Conservation (phyloP, 306 rosid species). For the Urtica urens region DNA sequence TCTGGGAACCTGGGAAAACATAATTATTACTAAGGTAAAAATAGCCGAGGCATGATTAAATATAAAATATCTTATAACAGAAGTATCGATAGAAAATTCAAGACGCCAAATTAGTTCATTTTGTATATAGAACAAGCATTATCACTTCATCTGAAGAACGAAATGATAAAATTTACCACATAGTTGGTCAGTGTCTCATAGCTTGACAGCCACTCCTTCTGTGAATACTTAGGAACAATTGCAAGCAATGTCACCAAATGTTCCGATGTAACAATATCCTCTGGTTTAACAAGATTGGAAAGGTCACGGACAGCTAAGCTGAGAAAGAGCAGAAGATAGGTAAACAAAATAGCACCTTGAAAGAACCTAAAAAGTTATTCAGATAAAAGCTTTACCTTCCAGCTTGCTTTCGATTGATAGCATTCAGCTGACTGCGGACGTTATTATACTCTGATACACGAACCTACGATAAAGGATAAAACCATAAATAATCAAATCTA, state of each 20-base stretch:
- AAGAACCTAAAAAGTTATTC: background rate
- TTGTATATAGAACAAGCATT: constrained; percentile 8
- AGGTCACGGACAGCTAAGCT: constrained; percentile 95
- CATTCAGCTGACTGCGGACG: constrained; percentile 75
- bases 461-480: constrained; percentile 39
- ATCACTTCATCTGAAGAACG: constrained; percentile 6
- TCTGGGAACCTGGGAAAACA: constrained; percentile 74
- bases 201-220: constrained; percentile 88
- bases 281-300: constrained; percentile 80
- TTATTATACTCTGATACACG: constrained; percentile 76
- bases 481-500: constrained; percentile 2
- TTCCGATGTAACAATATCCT: constrained; percentile 70
- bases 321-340: constrained; percentile 20
- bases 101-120: constrained; percentile 11
- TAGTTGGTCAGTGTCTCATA: constrained; percentile 78
- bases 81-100: constrained; percentile 10
- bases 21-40: constrained; percentile 22
- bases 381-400: constrained; percentile 44
- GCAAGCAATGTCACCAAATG: constrained; percentile 83
- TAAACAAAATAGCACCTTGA: constrained; percentile 14
- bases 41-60: constrained; percentile 10
- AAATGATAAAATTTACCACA: constrained; percentile 47
- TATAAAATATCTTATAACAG: constrained; percentile 1
- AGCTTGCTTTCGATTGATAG: constrained; percentile 83
- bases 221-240: constrained; percentile 76